Conservation (phyloP, 352 stramenopile species). For the Peronospora farinosa region DNA sequence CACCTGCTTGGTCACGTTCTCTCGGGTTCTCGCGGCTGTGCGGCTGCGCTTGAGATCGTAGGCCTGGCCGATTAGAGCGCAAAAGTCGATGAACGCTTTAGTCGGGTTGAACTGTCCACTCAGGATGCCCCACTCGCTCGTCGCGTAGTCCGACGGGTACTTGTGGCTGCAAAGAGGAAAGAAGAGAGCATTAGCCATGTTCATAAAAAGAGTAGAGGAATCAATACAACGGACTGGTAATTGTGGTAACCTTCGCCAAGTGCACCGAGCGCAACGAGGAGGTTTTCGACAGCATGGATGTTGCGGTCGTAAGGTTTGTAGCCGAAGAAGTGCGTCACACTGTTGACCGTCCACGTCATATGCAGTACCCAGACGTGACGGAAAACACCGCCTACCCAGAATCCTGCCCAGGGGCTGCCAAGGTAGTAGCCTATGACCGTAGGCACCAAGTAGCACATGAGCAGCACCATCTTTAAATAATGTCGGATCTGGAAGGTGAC, state of each 20-base stretch:
- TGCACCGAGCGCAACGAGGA: constrained; percentile 92
- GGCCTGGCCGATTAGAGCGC: constrained; percentile 89
- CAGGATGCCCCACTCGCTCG: constrained; percentile 94
- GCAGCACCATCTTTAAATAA: constrained; percentile 83
- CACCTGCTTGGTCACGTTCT: constrained; percentile 62
- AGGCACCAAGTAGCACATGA: constrained; percentile 97
- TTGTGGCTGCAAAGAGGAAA: constrained; percentile 84
- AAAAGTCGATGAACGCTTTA: constrained; percentile 96
- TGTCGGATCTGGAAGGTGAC: constrained; percentile 96
- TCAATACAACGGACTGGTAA: constrained; percentile 83
- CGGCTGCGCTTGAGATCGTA: constrained; percentile 94
- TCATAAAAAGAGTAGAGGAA: not conserved
- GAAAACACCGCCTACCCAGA: constrained; percentile 94
- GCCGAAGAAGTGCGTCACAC: constrained; percentile 95
- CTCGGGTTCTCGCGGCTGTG: constrained; percentile 59
- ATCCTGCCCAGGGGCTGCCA: constrained; percentile 90
- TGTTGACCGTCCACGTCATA: constrained; percentile 99
- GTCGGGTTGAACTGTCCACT: constrained; percentile 96
- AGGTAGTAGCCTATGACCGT: constrained; percentile 87
- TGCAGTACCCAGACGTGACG: constrained; percentile 95
- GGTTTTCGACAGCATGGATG: constrained; percentile 94
- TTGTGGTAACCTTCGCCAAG: constrained; percentile 98
- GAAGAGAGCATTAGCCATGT: constrained; percentile 9
- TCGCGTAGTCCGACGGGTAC: constrained; percentile 98
- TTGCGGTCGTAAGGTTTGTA: constrained; percentile 97